A percentile compares a stretch with the other conserved stretches of the same genome.
phyloP scores from a whole-genome alignment of 2,329 filamentous ascomycete genomes.

The Xylaria sp. region DNA sequence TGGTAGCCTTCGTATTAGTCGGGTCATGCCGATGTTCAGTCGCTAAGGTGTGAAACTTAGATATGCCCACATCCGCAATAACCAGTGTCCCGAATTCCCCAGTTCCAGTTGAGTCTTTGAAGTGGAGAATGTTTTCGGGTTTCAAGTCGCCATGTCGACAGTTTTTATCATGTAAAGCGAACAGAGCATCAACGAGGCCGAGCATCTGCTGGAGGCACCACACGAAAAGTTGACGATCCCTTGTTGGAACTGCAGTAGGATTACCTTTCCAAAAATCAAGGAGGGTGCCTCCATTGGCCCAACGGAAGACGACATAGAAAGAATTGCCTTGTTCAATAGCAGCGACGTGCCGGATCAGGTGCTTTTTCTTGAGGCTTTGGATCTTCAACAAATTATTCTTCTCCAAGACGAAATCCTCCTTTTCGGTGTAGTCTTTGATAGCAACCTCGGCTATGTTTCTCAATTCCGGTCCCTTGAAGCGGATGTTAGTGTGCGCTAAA shows the following conservation, averaged over 20 bases:
- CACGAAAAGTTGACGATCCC: not conserved
- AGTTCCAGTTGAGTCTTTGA: not conserved
- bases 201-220: conserved; percentile 30
- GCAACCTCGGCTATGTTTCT: not conserved
- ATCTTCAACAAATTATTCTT: conserved; percentile 11
- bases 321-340: conserved; percentile 11
- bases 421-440: conserved; percentile 13
- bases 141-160: conserved; percentile 31
- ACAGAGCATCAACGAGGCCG: conserved; percentile 23
- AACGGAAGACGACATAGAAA: conserved; percentile 17
- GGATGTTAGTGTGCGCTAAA: not conserved
- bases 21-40: not conserved
- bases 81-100: conserved; percentile 4
- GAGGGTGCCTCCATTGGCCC: conserved; percentile 28
- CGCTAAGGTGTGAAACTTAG: conserved; percentile 13
- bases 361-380: conserved; percentile 13
- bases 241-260: not conserved
- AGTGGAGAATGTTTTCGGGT: conserved; percentile 30
- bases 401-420: conserved; percentile 16
- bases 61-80: conserved; percentile 29
- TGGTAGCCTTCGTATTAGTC: conserved; percentile 24
- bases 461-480: not conserved
- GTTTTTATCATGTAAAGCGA: conserved; percentile 9
- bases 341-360: conserved; percentile 27
- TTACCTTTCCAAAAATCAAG: conserved; percentile 16